Evolutionary conservation across 192 early-diverging fungal species (phyloP).

Genomic region (Podila minutissima): DNA sequence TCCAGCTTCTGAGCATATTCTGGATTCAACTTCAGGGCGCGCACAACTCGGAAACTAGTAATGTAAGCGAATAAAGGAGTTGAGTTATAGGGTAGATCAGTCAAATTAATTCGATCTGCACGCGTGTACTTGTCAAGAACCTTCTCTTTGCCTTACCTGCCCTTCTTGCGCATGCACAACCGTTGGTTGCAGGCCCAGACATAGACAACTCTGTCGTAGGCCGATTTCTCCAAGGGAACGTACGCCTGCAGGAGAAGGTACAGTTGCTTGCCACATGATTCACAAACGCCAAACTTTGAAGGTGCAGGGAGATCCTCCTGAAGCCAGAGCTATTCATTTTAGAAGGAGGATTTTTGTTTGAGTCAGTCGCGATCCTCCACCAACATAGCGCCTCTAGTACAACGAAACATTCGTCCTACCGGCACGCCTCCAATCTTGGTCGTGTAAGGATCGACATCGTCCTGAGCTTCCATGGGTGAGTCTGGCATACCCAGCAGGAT

Average conservation of each 20-base stretch:
- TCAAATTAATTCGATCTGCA: background rate
- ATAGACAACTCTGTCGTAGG: constrained; percentile 81
- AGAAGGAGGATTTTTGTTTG: background rate
- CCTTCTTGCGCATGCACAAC: constrained; percentile 75
- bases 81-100: background rate
- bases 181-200: constrained; percentile 83
- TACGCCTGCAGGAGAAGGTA: constrained; percentile 77
- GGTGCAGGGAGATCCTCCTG: constrained; percentile 38
- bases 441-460: constrained; percentile 65
- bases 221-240: constrained; percentile 74
- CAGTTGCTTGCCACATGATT: constrained; percentile 68
- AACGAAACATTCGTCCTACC: constrained; percentile 44
- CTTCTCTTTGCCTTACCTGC: constrained; percentile 55
- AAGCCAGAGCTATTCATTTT: constrained; percentile 54
- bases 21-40: constrained; percentile 71
- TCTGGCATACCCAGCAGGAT: constrained; percentile 62
- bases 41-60: constrained; percentile 64
- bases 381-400: background rate
- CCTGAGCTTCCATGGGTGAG: constrained; percentile 44
- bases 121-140: background rate
- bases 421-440: constrained; percentile 76
- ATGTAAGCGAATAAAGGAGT: constrained; percentile 1
- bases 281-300: constrained; percentile 55
- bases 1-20: constrained; percentile 68
- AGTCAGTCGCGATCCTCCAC: background rate